Evolutionary conservation across 768 basidiomycete genomes (phyloP), one percentile per base, ranked within the genome.

Genomic region (Flagelloscypha sp.): DNA sequence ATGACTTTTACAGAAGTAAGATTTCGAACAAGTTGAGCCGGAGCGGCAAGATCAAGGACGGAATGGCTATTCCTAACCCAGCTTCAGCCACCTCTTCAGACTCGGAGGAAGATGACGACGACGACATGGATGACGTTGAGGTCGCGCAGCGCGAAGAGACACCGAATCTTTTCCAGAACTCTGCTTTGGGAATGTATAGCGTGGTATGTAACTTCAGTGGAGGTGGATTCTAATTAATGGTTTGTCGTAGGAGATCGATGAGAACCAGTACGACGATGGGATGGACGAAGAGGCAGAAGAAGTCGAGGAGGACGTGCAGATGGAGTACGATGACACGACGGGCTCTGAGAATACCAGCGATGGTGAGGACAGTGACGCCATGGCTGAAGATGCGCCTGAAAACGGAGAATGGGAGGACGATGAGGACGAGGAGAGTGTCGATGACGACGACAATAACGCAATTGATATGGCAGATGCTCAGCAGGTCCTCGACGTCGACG

Each of bases 21-120:
- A 71, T 93, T 36, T 93, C 94, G n/a, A 97, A 95, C 59, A 97
- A 94, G 59, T 93, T 98, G 87, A 94, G 89, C 32, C 76, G 82
- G 27, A 73, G 79, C 10, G 72, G 71, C 30, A 85, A 79, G 57
- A 59, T 48, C 27, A 84, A 84, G 49, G 80, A 77, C 16, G 52
- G 54, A 16, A 46, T 58, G 8, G 78, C 76, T 18, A 68, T 70
- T 16, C 54, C 50, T 35, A 53, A 59, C 46, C 34, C 57, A 32
- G 59, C 71, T 46, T 61, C 59, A 18, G 65, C 63, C 21, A 70
- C 55, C 34, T 55, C 42, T 12, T 54, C 55, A 17, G 72, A 67
- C 7, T 63, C 70, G 2, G 77, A 76, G 30, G 57, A 53, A 7
- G 68, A 73, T 5, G 71, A 70, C 5, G 70, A 73, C 2, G 76